Conservation (phyloP, 202 grass and related monocot genomes). For the Digitaria exilis region DNA sequence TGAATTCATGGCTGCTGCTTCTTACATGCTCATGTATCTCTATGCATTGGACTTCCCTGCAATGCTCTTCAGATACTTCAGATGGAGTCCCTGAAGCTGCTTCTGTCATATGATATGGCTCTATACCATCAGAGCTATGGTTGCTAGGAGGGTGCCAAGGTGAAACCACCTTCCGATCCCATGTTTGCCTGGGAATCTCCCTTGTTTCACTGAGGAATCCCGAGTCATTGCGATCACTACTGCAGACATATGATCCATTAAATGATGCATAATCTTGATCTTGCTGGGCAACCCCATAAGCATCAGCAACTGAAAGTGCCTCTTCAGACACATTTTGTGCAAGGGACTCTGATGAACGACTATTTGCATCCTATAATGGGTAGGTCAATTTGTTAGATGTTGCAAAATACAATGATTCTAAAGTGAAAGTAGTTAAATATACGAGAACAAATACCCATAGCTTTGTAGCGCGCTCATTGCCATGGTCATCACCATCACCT, state of each 20-base stretch:
- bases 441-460: constrained; percentile 61
- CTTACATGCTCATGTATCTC: constrained; percentile 61
- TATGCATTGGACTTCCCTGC: constrained; percentile 90
- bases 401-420: constrained; percentile 14
- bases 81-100: constrained; percentile 40
- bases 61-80: constrained; percentile 71
- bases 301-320: constrained; percentile 72
- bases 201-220: constrained; percentile 33
- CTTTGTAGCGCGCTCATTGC: constrained; percentile 42
- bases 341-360: constrained; percentile 62
- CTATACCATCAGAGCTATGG: constrained; percentile 50
- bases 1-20: constrained; percentile 36
- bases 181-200: constrained; percentile 40
- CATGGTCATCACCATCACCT: constrained; percentile 52
- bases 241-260: constrained; percentile 46
- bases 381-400: constrained; percentile 21
- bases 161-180: constrained; percentile 34
- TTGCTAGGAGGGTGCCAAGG: constrained; percentile 54
- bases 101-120: constrained; percentile 50
- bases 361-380: constrained; percentile 71
- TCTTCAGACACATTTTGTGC: constrained; percentile 59
- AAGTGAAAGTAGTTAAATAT: background rate
- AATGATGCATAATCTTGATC: constrained; percentile 52
- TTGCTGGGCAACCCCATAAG: constrained; percentile 55
- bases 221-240: constrained; percentile 36